Conservation (phyloP, 345 rosid species). For the Raphanus raphanistrum region DNA sequence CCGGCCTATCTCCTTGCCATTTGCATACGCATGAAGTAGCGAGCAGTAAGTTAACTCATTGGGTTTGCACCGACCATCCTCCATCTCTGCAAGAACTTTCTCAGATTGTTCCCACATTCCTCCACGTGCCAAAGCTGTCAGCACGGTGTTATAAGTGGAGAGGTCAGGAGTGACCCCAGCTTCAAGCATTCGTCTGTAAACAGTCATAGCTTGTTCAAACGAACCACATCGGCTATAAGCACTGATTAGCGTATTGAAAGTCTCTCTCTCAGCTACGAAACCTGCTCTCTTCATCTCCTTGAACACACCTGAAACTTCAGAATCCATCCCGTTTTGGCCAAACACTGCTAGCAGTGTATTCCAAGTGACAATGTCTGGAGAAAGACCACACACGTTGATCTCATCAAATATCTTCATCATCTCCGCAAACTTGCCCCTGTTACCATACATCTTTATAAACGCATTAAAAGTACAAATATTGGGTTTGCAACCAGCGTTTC, state of each 20-base stretch:
- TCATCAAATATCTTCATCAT: conserved; percentile 95
- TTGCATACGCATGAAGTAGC: conserved; percentile 91
- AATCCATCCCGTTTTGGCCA: conserved; percentile 89
- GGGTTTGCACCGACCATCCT: conserved; percentile 71
- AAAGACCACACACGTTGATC: conserved; percentile 60
- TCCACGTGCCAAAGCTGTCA: conserved; percentile 94
- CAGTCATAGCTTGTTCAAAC: conserved; percentile 80
- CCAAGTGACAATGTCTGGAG: conserved; percentile 92
- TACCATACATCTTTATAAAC: conserved; percentile 88
- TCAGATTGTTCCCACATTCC: conserved; percentile 96
- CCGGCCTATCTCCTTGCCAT: conserved; percentile 70
- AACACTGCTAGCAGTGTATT: conserved; percentile 87
- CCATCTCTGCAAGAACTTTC: conserved; percentile 82
- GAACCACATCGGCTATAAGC: conserved; percentile 92
- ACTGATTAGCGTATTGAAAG: conserved; percentile 85
- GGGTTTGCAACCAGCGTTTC: conserved; percentile 67
- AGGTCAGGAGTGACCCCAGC: conserved; percentile 84
- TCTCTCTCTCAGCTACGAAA: conserved; percentile 85
- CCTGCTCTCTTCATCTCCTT: conserved; percentile 99
- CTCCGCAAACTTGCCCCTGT: conserved; percentile 77
- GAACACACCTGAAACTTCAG: conserved; percentile 86
- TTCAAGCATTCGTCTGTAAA: conserved; percentile 85
- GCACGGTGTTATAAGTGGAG: conserved; percentile 85
- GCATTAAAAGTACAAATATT: conserved; percentile 96
- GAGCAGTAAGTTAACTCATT: conserved; percentile 85